These are phyloP conservation scores for Colletotrichum sp. DNA, from an alignment of 2,329 filamentous ascomycete genomes.

Conservation along the genomic window DNA sequence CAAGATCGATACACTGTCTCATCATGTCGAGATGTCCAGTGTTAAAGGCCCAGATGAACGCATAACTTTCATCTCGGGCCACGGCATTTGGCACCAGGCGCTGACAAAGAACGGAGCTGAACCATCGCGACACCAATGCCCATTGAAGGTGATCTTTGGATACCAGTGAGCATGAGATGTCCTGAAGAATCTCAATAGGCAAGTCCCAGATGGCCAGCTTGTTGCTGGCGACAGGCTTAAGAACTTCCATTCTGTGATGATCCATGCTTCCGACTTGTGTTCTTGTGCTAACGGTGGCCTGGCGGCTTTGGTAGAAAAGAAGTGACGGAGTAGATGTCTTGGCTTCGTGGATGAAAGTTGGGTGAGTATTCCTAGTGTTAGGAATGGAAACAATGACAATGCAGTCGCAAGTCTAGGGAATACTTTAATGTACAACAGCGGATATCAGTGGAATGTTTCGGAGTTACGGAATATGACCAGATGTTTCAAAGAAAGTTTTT, in stretches of 20 bases:
- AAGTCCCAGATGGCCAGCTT: neutral
- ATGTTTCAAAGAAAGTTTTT: neutral
- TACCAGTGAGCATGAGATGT: neutral
- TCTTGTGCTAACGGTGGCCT: neutral
- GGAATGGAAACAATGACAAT: neutral
- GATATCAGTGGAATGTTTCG: neutral
- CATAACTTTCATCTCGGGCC: fast-evolving
- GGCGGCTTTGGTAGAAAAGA: neutral
- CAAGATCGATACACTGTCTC: neutral
- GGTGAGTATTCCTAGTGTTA: neutral
- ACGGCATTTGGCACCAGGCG: neutral
- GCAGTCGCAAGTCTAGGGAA: neutral
- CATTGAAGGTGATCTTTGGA: neutral
- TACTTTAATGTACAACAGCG: neutral
- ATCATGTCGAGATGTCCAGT: neutral
- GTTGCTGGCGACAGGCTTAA: neutral
- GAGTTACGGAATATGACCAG: neutral
- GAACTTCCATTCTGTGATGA: neutral
- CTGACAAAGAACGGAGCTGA: neutral
- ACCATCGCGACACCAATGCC: neutral
- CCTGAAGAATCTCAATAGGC: neutral
- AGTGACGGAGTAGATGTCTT: neutral
- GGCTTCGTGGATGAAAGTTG: neutral
- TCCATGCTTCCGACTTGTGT: neutral
- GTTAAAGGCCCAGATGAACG: fast-evolving